These are phyloP conservation scores for Linnemannia schmuckeri DNA, from an alignment of 192 early-diverging fungal species.

Conservation along the genomic window DNA sequence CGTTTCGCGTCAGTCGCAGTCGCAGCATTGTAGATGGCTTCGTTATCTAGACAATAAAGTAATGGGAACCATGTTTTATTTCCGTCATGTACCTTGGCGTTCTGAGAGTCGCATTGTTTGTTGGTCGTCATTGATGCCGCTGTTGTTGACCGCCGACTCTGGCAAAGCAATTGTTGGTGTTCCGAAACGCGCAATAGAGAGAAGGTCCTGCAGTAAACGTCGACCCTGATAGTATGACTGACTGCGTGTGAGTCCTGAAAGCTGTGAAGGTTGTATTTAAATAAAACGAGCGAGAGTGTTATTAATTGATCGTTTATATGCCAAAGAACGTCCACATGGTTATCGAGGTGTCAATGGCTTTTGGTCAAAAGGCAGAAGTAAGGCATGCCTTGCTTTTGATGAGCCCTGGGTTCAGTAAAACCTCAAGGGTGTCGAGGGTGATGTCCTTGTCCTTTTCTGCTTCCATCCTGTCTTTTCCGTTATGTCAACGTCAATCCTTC, in stretches of 20 bases:
- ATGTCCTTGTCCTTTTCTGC: not conserved
- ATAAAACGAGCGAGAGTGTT: not conserved
- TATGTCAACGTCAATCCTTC: not conserved
- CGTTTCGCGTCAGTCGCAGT: not conserved
- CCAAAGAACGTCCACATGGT: not conserved
- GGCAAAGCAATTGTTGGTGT: slow-evolving; percentile 25
- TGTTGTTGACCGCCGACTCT: slow-evolving; percentile 6
- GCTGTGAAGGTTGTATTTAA: slow-evolving; percentile 1
- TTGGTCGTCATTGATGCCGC: slow-evolving; percentile 10
- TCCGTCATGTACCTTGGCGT: slow-evolving; percentile 31
- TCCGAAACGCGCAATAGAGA: slow-evolving; percentile 41
- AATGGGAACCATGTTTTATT: not conserved
- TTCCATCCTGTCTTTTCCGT: not conserved
- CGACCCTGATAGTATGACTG: slow-evolving; percentile 24
- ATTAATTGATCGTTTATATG: not conserved
- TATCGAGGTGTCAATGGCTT: too few species aligned
- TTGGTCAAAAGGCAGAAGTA: not conserved
- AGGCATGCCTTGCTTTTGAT: slow-evolving; percentile 32
- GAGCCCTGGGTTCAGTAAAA: slow-evolving; percentile 37
- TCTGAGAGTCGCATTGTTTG: slow-evolving; percentile 53
- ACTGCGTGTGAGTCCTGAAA: slow-evolving; percentile 12
- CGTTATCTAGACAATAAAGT: not conserved
- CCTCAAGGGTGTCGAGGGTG: slow-evolving; percentile 46
- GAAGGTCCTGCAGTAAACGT: slow-evolving; percentile 33
- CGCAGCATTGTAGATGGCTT: not conserved